These are phyloP conservation scores for Boletus reticuloceps DNA, from an alignment of 768 basidiomycete species.

Conservation along the genomic window DNA sequence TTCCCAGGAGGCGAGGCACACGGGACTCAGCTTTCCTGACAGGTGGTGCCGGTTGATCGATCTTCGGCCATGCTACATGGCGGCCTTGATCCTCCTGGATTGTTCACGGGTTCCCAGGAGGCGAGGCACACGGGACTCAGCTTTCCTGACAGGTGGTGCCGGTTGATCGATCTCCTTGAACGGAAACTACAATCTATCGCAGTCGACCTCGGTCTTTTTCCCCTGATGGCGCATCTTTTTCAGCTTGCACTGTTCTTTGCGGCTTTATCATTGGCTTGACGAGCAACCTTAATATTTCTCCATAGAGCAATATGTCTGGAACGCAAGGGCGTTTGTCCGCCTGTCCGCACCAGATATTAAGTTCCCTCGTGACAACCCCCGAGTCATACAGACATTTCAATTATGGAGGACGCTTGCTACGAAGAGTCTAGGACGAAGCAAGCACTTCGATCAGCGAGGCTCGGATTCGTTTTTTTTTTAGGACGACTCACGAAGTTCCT, in stretches of 20 bases:
- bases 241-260: constrained; percentile 4
- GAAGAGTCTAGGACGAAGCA: constrained; percentile 1
- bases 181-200: constrained; percentile 4
- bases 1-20: too few species aligned
- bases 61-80: too few species aligned
- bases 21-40: too few species aligned
- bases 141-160: constrained; percentile 9
- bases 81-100: constrained; percentile 2
- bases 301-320: background rate
- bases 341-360: constrained; percentile 5
- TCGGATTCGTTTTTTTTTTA: background rate
- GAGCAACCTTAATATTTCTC: background rate
- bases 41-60: too few species aligned
- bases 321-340: background rate
- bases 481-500: constrained; percentile 8
- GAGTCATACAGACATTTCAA: constrained; percentile 13
- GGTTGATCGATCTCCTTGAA: constrained; percentile 8
- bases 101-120: constrained; percentile 7
- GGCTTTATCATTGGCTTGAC: constrained; percentile 10
- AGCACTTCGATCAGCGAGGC: constrained; percentile 9
- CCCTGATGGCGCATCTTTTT: constrained; percentile 9
- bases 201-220: constrained; percentile 5
- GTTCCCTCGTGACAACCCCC: background rate
- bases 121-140: constrained; percentile 2
- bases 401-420: background rate